Base-by-base conservation (phyloP, 495 filamentous ascomycete genomes). In the Aspergillus egyptiacus region DNA sequence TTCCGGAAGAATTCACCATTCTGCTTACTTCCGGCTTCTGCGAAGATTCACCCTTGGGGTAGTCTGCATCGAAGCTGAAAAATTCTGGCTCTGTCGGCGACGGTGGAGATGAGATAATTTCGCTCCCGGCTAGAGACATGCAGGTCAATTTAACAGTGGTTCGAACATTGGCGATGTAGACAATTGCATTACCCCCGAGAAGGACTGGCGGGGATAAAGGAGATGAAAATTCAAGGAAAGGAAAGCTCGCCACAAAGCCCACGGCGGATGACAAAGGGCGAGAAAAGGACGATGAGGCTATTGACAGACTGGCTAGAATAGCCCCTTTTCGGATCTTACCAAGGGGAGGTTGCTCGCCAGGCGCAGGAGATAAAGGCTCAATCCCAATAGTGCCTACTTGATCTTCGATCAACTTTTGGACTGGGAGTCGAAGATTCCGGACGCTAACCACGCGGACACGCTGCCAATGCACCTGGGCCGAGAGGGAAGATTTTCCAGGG, bases 331-430 rank as follows among this genome's bases (percentile, higher is more conserved):
- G 80, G 14, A 93, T 74, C 25, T 79, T 74, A 39, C 60, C 63
- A 32, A 72, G 55, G 14, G 58, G 60, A 10, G 54, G 43, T 13
- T 51, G 42, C 8, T 57, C 59, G 9, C 61, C 48, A 7, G 64
- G 50, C 22, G 57, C 47, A 17, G 53, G 54, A 2, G 61, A 50
- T 33, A 77, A 65, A 1, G 85, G 80, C 15, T 86, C 77, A 48
- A 96, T 70, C 2, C 91, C 91, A 20, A 98, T 80, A 2, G 89
- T 95, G 2, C 94, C 93, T 2, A 93, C 91, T 71, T 96, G 89
- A 41, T 87, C 93, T 11, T 80, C 76, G 13, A 78, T 70, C 0
- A 98, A 74, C 0, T 74, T 83, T 37, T 81, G 85, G 2, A 95
- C 88, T 0, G 93, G 87, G 5, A 96, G 72, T 14, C 94, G 80